Evolutionary conservation across 139 green algal genomes (phyloP).

Genomic region (Mychonastes homosphaera): DNA sequence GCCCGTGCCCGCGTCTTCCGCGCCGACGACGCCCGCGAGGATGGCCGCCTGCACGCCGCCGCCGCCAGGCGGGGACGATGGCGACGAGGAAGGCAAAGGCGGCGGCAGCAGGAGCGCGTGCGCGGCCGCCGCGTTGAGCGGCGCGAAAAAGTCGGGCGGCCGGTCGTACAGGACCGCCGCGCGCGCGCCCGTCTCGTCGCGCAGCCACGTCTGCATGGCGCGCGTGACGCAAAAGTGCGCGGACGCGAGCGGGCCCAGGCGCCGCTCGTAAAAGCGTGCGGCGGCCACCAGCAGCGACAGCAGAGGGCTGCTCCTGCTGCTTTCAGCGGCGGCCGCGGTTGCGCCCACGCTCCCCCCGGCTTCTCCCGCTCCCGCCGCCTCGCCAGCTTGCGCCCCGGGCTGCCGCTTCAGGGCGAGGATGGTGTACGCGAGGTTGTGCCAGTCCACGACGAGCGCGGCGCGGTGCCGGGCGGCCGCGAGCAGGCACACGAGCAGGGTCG

Average conservation of each 20-base stretch:
- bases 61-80: too few relatives aligned
- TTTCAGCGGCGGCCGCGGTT: not conserved
- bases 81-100: too few relatives aligned
- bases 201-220: conserved; percentile 62
- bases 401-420: conserved; percentile 69
- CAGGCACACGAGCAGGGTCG: conserved; percentile 64
- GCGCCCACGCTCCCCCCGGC: not conserved
- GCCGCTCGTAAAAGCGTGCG: conserved; percentile 47
- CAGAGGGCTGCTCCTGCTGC: not conserved
- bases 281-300: conserved; percentile 49
- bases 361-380: not conserved
- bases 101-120: conserved; percentile 23
- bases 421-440: conserved; percentile 92
- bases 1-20: too few relatives aligned
- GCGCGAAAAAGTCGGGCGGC: conserved; percentile 62
- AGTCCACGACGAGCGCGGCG: conserved; percentile 76
- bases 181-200: conserved; percentile 47
- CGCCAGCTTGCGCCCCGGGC: conserved; percentile 36
- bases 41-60: too few relatives aligned
- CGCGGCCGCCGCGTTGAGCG: conserved; percentile 8
- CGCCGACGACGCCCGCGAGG: too few relatives aligned
- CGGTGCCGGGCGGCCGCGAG: conserved; percentile 46
- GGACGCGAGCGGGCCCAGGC: conserved; percentile 35
- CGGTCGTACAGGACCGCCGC: conserved; percentile 84
- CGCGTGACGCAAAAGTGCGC: conserved; percentile 74